phyloP scores from a whole-genome alignment of 2,329 filamentous ascomycete genomes.

The Talaromyces sp. region DNA sequence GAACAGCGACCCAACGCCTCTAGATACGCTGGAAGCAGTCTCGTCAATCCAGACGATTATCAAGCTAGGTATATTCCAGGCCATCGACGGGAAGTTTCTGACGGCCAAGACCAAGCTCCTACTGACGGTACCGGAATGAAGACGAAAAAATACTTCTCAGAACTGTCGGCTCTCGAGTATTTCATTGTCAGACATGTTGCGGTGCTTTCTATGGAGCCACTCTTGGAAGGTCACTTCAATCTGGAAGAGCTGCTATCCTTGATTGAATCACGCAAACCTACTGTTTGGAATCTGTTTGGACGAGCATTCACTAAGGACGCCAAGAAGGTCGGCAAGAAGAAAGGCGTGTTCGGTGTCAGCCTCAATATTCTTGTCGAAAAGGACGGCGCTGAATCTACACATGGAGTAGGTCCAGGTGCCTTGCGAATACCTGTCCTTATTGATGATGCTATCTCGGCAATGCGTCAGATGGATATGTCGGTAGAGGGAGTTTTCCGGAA shows the following conservation, averaged over 20 bases:
- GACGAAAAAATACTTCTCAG: constrained; percentile 85
- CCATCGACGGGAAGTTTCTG: constrained; percentile 62
- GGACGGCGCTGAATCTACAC: constrained; percentile 94
- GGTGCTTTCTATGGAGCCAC: constrained; percentile 87
- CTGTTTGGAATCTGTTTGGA: constrained; percentile 97
- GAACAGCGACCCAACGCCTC: constrained; percentile 81
- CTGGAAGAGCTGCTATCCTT: constrained; percentile 86
- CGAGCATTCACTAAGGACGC: constrained; percentile 86
- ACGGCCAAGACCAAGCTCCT: constrained; percentile 44
- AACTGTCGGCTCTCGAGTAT: constrained; percentile 90
- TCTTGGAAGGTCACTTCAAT: constrained; percentile 86
- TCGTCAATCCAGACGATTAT: constrained; percentile 53
- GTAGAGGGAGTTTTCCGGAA: constrained; percentile 98
- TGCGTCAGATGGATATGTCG: constrained; percentile 98
- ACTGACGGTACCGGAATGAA: constrained; percentile 52
- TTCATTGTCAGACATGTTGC: constrained; percentile 96
- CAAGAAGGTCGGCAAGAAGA: constrained; percentile 72
- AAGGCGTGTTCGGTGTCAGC: constrained; percentile 86
- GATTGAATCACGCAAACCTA: constrained; percentile 88
- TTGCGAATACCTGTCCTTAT: constrained; percentile 87
- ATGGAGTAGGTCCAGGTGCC: constrained; percentile 87
- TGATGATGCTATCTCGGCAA: constrained; percentile 89
- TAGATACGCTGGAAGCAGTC: constrained; percentile 67
- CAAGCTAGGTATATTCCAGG: constrained; percentile 64
- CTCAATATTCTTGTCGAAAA: constrained; percentile 85